These are phyloP conservation scores for Phialophora tarda DNA, from an alignment of 2,329 filamentous ascomycete species.

Conservation along the genomic window DNA sequence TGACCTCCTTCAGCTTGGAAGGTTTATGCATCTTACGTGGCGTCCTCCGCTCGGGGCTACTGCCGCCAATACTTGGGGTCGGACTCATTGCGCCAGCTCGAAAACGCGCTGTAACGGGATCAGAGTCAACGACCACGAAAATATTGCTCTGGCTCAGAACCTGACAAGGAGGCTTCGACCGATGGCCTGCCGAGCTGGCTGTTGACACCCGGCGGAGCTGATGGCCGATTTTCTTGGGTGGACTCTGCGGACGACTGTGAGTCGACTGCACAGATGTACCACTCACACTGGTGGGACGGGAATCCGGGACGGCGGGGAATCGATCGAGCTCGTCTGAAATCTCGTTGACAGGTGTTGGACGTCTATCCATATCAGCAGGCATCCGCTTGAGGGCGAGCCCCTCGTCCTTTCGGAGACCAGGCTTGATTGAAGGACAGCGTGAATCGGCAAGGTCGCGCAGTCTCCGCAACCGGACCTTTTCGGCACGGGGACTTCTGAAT, in stretches of 20 bases:
- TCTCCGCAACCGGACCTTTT: constrained; percentile 28
- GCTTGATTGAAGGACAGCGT: background rate
- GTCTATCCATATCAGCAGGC: background rate
- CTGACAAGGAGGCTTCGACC: constrained; percentile 9
- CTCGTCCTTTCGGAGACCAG: background rate
- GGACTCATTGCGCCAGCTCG: constrained; percentile 36
- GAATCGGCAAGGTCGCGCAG: constrained; percentile 29
- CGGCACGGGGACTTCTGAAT: constrained; percentile 24
- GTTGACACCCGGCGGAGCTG: constrained; percentile 24
- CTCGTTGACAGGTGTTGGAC: background rate
- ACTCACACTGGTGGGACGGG: constrained; percentile 19
- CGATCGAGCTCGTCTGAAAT: constrained; percentile 30
- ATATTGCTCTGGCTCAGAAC: constrained; percentile 34
- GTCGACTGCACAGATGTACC: constrained; percentile 7
- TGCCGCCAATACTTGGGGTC: constrained; percentile 23
- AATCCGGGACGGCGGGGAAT: constrained; percentile 33
- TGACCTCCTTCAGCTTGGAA: constrained; percentile 28
- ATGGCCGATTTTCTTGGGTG: background rate
- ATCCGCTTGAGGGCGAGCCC: background rate
- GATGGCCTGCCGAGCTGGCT: constrained; percentile 1
- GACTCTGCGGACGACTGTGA: constrained; percentile 12
- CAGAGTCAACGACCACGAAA: constrained; percentile 36
- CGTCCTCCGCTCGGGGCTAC: constrained; percentile 11
- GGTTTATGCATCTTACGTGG: constrained; percentile 16
- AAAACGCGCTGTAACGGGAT: constrained; percentile 35